A percentile compares a stretch with the other conserved stretches of the same genome.
These are phyloP conservation scores for Aspergillus bertholletiae DNA, from an alignment of 495 filamentous ascomycete genomes.

Conservation along the genomic window DNA sequence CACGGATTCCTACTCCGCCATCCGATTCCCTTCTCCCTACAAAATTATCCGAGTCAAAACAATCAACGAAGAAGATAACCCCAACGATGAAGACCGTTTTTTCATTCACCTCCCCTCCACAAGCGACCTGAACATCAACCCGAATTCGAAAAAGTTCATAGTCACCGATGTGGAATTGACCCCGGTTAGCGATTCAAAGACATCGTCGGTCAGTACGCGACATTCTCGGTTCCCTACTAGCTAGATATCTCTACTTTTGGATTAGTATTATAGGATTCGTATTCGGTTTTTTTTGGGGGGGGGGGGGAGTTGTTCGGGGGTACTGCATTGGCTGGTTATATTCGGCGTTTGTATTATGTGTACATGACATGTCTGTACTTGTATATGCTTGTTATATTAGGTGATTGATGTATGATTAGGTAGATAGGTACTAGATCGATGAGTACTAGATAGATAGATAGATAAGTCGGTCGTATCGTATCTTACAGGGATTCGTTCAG, in stretches of 20 bases:
- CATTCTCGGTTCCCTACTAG: background rate
- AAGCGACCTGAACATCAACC: background rate
- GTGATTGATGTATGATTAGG: background rate
- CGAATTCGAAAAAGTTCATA: background rate
- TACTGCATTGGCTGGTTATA: background rate
- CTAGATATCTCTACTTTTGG: too few relatives aligned
- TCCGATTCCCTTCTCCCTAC: background rate
- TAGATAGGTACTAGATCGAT: background rate
- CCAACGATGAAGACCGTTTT: background rate
- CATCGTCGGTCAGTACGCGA: background rate
- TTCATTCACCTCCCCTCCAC: slow-evolving; percentile 1
- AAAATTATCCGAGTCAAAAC: background rate
- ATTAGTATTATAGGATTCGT: background rate
- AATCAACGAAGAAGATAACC: background rate
- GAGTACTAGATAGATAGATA: background rate
- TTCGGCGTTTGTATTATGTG: background rate
- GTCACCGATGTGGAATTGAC: slow-evolving; percentile 1
- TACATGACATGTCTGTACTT: background rate
- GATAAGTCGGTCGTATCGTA: background rate
- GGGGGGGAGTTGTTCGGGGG: too few relatives aligned
- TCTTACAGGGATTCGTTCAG: background rate
- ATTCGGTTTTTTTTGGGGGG: background rate
- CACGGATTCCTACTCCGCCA: slow-evolving; percentile 1
- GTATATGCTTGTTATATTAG: background rate
- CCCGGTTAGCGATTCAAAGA: background rate